Conservation (phyloP, 1,284 basidiomycete genomes). For the Rugosomyces carneus region DNA sequence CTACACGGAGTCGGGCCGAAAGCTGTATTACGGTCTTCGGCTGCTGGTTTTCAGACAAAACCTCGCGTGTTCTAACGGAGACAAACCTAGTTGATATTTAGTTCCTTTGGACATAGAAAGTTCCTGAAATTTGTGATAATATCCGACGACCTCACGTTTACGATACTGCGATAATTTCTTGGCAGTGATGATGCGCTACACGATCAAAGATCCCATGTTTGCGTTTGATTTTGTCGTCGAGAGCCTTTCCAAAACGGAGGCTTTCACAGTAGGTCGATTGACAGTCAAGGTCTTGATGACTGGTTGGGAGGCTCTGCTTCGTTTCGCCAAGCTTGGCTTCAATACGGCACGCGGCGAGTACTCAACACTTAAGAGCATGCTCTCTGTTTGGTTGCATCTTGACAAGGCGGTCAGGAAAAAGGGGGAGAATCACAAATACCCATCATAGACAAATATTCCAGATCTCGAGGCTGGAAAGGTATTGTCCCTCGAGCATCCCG, state of each 20-base stretch:
- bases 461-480: conserved; percentile 12
- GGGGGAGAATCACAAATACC: conserved; percentile 4
- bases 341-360: conserved; percentile 10
- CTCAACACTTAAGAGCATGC: conserved; percentile 3
- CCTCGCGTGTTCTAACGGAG: background rate
- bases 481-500: conserved; percentile 9
- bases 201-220: conserved; percentile 6
- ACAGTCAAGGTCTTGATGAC: conserved; percentile 16
- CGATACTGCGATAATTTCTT: too few species aligned
- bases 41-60: background rate
- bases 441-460: conserved; percentile 15
- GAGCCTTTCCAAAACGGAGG: conserved; percentile 16
- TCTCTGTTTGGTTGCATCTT: background rate
- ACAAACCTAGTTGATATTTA: too few species aligned
- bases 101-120: too few species aligned
- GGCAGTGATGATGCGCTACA: conserved; percentile 1
- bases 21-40: conserved; percentile 8
- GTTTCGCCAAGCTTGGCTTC: conserved; percentile 11
- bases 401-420: background rate
- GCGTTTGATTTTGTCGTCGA: conserved; percentile 15
- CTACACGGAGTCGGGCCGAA: conserved; percentile 9
- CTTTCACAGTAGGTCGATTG: conserved; percentile 17
- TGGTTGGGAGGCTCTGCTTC: conserved; percentile 13
- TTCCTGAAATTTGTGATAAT: too few species aligned
- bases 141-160: too few species aligned